These are phyloP conservation scores for Fomitopsis serialis DNA, from an alignment of 768 basidiomycete species.

Conservation along the genomic window DNA sequence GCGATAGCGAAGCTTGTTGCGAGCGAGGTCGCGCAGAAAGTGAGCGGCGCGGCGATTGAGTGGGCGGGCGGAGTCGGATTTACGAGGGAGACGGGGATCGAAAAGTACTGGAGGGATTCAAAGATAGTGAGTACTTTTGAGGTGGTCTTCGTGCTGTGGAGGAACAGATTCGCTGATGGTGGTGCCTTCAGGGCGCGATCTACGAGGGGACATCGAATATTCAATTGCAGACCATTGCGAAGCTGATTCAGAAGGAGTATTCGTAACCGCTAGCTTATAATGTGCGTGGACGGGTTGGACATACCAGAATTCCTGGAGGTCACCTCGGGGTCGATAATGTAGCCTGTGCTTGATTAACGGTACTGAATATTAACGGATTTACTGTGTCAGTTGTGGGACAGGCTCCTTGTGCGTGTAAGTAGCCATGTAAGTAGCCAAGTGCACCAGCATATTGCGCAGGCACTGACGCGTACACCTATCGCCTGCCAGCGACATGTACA, in stretches of 20 bases:
- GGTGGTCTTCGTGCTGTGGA: neutral
- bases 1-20: conserved; percentile 98
- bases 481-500: too few species aligned
- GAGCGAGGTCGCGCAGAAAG: conserved; percentile 83
- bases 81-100: conserved; percentile 90
- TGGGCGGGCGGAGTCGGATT: conserved; percentile 95
- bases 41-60: conserved; percentile 87
- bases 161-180: neutral
- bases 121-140: conserved; percentile 71
- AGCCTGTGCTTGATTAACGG: too few species aligned
- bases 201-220: conserved; percentile 98
- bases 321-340: too few species aligned
- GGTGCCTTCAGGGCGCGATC: conserved; percentile 62
- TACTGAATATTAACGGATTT: too few species aligned
- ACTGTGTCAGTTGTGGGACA: too few species aligned
- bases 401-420: too few species aligned
- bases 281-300: too few species aligned
- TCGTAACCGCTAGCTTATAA: too few species aligned
- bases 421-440: too few species aligned
- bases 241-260: conserved; percentile 82
- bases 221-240: conserved; percentile 94
- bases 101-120: conserved; percentile 95
- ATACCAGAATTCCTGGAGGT: too few species aligned
- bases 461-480: too few species aligned
- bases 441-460: too few species aligned